Conservation (phyloP, 495 filamentous ascomycete species). For the Staphylotrichum tortipilum region DNA sequence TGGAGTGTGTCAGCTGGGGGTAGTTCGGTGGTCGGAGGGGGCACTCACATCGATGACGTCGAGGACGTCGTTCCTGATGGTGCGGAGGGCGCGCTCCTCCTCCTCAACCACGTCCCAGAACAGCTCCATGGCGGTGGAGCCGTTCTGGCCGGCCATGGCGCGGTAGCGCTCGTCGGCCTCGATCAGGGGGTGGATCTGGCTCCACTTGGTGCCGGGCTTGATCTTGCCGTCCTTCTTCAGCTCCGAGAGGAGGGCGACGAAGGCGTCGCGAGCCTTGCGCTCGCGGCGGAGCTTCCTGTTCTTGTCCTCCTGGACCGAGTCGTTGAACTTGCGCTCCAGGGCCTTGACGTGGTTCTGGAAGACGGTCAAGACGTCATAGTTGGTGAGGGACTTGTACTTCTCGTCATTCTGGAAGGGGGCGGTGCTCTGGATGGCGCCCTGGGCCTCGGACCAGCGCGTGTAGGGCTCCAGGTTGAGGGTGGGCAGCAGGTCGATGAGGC, state of each 20-base stretch:
- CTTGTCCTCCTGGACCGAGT: conserved; percentile 79
- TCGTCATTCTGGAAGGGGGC: conserved; percentile 73
- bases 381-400: conserved; percentile 80
- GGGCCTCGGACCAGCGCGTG: conserved; percentile 89
- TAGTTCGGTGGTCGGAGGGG: background rate
- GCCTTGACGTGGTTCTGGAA: conserved; percentile 94
- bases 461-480: conserved; percentile 82
- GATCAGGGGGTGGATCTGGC: conserved; percentile 66
- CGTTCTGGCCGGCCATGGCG: conserved; percentile 75
- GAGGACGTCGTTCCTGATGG: conserved; percentile 72
- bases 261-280: conserved; percentile 75
- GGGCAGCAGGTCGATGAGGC: conserved; percentile 72
- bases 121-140: conserved; percentile 85
- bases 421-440: conserved; percentile 69
- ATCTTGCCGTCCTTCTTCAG: conserved; percentile 71
- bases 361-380: conserved; percentile 81
- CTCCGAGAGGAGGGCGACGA: conserved; percentile 62
- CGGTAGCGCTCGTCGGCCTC: conserved; percentile 75
- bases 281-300: conserved; percentile 69
- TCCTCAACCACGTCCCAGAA: conserved; percentile 97
- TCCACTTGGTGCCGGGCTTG: conserved; percentile 87
- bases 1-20: conserved; percentile 24
- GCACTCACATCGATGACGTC: conserved; percentile 78
- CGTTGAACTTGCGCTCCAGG: conserved; percentile 82
- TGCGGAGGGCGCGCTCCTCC: conserved; percentile 75